phyloP scores from a whole-genome alignment of 495 filamentous ascomycete species.

The Penicillium roqueforti region DNA sequence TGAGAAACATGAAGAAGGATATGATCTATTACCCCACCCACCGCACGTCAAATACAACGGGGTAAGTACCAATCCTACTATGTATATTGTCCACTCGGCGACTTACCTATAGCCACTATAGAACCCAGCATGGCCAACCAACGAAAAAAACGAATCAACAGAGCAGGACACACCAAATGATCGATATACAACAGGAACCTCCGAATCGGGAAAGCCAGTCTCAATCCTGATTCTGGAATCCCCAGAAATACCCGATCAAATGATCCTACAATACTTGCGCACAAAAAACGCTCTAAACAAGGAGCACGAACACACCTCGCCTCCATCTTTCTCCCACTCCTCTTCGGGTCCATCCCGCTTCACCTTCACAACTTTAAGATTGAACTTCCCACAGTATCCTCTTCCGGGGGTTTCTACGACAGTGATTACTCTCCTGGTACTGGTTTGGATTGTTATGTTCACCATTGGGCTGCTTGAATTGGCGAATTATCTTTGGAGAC shows the following conservation, averaged over 20 bases:
- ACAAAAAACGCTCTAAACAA: neutral
- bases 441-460: constrained; percentile 30
- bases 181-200: neutral
- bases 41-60: constrained; percentile 1
- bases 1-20: constrained; percentile 5
- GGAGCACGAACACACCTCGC: neutral
- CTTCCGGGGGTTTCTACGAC: constrained; percentile 19
- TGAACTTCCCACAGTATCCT: constrained; percentile 9
- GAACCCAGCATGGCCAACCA: constrained; percentile 1
- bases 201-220: constrained; percentile 3
- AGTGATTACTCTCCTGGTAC: constrained; percentile 18
- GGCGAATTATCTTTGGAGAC: constrained; percentile 20
- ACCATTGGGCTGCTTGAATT: constrained; percentile 26
- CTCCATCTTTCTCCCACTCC: neutral
- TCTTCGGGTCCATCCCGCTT: constrained; percentile 12
- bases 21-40: neutral
- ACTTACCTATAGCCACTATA: neutral
- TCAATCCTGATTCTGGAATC: constrained; percentile 13
- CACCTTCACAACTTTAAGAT: constrained; percentile 13
- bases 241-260: neutral
- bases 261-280: constrained; percentile 8
- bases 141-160: neutral
- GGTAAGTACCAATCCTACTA: constrained; percentile 4
- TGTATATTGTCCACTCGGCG: neutral
- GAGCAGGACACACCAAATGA: neutral